Percentiles rank a stretch among this genome's conserved stretches.
Evolutionary conservation across 2,329 filamentous ascomycete species (phyloP).

Genomic region (Tolypocladium endophyticum): DNA sequence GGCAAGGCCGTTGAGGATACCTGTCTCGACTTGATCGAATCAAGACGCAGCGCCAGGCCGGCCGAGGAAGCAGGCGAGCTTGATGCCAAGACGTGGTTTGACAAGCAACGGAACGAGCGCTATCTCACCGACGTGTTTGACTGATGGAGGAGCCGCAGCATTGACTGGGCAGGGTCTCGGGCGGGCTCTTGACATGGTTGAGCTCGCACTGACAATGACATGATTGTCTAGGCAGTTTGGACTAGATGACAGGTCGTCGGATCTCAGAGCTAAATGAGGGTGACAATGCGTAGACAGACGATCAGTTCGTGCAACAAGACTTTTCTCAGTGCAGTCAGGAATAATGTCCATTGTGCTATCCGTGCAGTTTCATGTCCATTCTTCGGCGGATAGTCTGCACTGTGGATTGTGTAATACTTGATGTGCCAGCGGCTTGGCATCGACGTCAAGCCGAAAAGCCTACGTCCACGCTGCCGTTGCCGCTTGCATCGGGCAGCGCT

Average conservation of each 20-base stretch:
- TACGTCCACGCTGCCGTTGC: not conserved
- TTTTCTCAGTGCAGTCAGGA: not conserved
- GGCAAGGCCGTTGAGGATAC: constrained; percentile 35
- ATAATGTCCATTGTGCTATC: not conserved
- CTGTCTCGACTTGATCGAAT: constrained; percentile 22
- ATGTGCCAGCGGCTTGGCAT: no score
- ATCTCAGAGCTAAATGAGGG: not conserved
- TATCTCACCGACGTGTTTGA: constrained; percentile 54
- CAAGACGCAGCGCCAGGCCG: constrained; percentile 12
- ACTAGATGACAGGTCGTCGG: not conserved
- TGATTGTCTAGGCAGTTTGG: not conserved
- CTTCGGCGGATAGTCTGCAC: not conserved
- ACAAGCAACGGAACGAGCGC: constrained; percentile 39
- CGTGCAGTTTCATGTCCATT: no score
- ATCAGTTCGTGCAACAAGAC: not conserved
- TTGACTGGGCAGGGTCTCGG: not conserved
- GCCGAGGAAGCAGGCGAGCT: constrained; percentile 23
- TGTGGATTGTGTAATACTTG: not conserved
- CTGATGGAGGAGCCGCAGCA: constrained; percentile 13
- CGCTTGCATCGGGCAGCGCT: not conserved
- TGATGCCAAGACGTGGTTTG: constrained; percentile 35
- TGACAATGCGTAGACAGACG: not conserved
- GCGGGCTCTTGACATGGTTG: not conserved
- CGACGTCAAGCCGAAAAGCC: not conserved
- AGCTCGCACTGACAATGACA: not conserved